Evolutionary conservation across 2,329 filamentous ascomycete species (phyloP).

Genomic region (Colletotrichum coccodes): DNA sequence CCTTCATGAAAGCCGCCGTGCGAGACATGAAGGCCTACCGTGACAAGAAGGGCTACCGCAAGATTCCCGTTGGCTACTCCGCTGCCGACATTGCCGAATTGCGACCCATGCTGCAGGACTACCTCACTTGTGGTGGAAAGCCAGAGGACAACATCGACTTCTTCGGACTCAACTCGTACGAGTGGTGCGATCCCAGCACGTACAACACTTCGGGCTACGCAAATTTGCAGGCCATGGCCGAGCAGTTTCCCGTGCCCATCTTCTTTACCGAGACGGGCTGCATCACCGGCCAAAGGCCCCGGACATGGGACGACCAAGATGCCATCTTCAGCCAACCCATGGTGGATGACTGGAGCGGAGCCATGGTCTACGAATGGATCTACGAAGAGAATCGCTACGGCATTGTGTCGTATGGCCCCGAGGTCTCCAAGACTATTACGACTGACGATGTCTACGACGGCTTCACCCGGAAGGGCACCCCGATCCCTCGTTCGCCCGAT

Average conservation of each 20-base stretch:
- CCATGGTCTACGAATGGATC: slow-evolving; percentile 92
- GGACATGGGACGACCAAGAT: slow-evolving; percentile 76
- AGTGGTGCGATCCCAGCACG: slow-evolving; percentile 74
- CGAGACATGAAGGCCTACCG: slow-evolving; percentile 87
- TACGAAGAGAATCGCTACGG: slow-evolving; percentile 86
- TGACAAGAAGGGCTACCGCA: slow-evolving; percentile 78
- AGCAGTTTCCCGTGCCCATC: slow-evolving; percentile 82
- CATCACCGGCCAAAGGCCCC: slow-evolving; percentile 68
- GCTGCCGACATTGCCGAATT: slow-evolving; percentile 83
- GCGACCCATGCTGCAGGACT: slow-evolving; percentile 71
- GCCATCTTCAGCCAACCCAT: slow-evolving; percentile 82
- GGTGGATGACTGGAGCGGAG: slow-evolving; percentile 76
- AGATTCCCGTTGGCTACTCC: slow-evolving; percentile 87
- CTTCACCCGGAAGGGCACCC: slow-evolving; percentile 76
- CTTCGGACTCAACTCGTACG: slow-evolving; percentile 87
- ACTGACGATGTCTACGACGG: slow-evolving; percentile 71
- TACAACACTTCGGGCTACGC: slow-evolving; percentile 76
- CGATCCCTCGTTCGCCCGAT: slow-evolving; percentile 78
- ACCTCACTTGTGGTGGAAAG: slow-evolving; percentile 82
- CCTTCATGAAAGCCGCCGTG: slow-evolving; percentile 84
- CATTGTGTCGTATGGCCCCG: slow-evolving; percentile 77
- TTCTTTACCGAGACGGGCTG: slow-evolving; percentile 93
- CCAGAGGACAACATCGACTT: slow-evolving; percentile 79
- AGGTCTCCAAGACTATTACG: slow-evolving; percentile 60
- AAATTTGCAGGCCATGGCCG: slow-evolving; percentile 73